Evolutionary conservation across 1,284 basidiomycete species (phyloP).

Genomic region (Trichosporon coremiiforme): DNA sequence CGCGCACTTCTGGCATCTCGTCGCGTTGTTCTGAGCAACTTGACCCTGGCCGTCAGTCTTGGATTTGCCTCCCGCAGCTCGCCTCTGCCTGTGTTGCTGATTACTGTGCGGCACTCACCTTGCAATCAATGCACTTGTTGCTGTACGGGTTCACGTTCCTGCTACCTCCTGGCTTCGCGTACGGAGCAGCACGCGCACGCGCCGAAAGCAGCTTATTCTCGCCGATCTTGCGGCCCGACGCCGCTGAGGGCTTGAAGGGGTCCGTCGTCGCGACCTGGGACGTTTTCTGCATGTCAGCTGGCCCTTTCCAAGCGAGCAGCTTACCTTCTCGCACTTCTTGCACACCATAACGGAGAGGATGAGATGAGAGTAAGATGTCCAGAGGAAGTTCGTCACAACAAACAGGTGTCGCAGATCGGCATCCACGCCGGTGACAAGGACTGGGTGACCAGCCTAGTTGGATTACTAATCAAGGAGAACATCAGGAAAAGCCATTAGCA

Average conservation of each 20-base stretch:
- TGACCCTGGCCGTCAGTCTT: conserved; percentile 37
- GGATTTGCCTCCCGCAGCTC: too few species aligned
- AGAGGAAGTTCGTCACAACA: background rate
- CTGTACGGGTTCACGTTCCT: conserved; percentile 48
- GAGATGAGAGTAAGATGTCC: background rate
- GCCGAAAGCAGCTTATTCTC: conserved; percentile 57
- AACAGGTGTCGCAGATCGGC: background rate
- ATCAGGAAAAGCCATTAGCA: background rate
- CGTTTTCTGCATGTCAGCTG: conserved; percentile 45
- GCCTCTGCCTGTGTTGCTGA: too few species aligned
- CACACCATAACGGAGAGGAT: conserved; percentile 51
- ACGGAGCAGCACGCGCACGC: conserved; percentile 45
- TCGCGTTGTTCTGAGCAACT: conserved; percentile 52
- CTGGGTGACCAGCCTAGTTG: too few species aligned
- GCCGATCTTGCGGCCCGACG: conserved; percentile 52
- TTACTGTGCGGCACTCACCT: conserved; percentile 42
- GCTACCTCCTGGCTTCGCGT: conserved; percentile 44
- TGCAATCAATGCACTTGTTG: conserved; percentile 57
- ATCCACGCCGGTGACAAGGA: too few species aligned
- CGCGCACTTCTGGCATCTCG: conserved; percentile 56
- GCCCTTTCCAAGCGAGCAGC: too few species aligned
- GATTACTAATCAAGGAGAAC: background rate
- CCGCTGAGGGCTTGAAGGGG: conserved; percentile 43
- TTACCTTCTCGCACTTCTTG: conserved; percentile 58
- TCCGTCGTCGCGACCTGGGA: conserved; percentile 51